phyloP scores from a whole-genome alignment of 176 grass and related monocot species.

The Carex parvula region DNA sequence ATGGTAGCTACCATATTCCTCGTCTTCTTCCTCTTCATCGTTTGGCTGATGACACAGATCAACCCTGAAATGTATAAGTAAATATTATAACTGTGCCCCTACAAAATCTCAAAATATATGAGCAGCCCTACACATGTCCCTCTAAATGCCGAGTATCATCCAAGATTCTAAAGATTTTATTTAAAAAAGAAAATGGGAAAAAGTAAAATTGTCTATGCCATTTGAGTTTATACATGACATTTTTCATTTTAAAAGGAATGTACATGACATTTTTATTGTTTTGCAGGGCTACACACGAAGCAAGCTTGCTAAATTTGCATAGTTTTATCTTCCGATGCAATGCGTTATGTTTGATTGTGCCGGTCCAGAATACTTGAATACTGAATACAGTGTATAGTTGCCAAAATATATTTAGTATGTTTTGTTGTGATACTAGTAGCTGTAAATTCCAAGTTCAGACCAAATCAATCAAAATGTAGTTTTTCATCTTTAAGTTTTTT shows the following conservation, averaged over 20 bases:
- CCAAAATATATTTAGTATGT: not conserved
- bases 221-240: not conserved
- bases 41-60: slow-evolving; percentile 95
- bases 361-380: not conserved
- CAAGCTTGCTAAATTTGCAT: not conserved
- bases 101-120: not conserved
- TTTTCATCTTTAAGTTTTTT: not conserved
- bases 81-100: not conserved
- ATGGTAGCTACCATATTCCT: slow-evolving; percentile 44
- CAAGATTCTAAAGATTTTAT: not conserved
- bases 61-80: slow-evolving; percentile 49
- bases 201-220: not conserved
- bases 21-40: slow-evolving; percentile 96
- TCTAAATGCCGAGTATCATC: not conserved
- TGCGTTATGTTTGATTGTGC: not conserved
- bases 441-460: slow-evolving; percentile 5
- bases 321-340: not conserved
- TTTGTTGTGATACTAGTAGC: not conserved
- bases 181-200: not conserved
- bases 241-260: not conserved
- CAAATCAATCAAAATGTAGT: not conserved
- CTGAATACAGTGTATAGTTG: not conserved
- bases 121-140: not conserved
- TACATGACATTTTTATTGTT: not conserved
- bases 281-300: not conserved